Evolutionary conservation across 2,329 filamentous ascomycete species (phyloP), one percentile per base, ranked within the genome.

Genomic region (Ascomycota sp.): DNA sequence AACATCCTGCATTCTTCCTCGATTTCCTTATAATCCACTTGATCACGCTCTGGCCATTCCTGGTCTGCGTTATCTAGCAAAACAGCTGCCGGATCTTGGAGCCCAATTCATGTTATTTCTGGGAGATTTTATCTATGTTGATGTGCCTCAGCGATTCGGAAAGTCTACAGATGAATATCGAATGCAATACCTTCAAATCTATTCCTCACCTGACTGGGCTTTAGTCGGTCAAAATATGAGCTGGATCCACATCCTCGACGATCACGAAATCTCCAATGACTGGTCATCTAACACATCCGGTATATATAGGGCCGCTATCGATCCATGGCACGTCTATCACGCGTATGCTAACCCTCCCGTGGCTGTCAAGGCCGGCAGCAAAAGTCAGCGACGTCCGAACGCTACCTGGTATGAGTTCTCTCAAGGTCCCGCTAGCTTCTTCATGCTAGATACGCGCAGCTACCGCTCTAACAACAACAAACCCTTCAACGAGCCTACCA

Each of bases 211-310:
- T 0, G 86, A 93, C 38, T 98, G 89, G 89, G 61, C 68, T 1
- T 57, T 70, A 1, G 72, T 79, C 8, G 71, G 71, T 1, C 63
- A 76, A 40, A 74, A 82, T 32, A 59, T 95, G n/a, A 91, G 85
- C 42, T 98, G 89, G 89, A 81, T 95, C 27, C 89, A 98, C 45
- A 85, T 92, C 2, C 67, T 94, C 6, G 89, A 98, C 45, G 89
- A 98, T 47, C 89, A 98, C 44, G 89, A 98, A 47, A 94, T 98
- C 36, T 68, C 69, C 5, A 95, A 98, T 42, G 89, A 95, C 53
- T 95, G 32, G 33, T 35, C 76, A 35, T 62, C 66, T 12, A 89
- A 86, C 46, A 75, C 69, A 10, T 83, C 80, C 0, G 79, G 80
- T 5, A 67, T 92, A 0, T 94, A 86, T 46, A 52, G 64, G 3